Conservation (phyloP, 2,329 filamentous ascomycete species). For the Cercospora berteroae region DNA sequence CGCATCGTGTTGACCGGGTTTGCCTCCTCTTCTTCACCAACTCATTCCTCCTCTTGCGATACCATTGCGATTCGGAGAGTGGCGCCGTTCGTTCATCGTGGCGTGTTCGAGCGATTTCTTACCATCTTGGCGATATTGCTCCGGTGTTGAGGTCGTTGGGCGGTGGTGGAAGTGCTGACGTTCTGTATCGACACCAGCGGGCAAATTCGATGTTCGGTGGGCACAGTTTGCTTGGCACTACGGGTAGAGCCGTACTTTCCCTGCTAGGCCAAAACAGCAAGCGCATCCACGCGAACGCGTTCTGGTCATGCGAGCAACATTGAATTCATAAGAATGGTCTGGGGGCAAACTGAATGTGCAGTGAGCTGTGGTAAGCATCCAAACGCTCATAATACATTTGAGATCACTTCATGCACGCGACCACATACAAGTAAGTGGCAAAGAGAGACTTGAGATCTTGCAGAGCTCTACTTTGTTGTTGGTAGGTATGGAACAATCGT, state of each 20-base stretch:
- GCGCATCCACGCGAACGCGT: not conserved
- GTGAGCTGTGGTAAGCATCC: too few relatives aligned
- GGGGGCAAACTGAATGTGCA: too few relatives aligned
- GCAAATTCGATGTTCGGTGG: conserved; percentile 5
- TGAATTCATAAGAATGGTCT: too few relatives aligned
- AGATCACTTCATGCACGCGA: not conserved
- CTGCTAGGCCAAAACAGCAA: not conserved
- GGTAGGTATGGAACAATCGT: too few relatives aligned
- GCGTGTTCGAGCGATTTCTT: conserved; percentile 6
- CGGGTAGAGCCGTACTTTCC: not conserved
- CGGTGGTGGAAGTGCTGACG: conserved; percentile 7
- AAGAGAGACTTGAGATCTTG: not conserved
- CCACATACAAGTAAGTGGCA: not conserved
- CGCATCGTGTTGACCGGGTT: not conserved
- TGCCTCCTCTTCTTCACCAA: conserved; percentile 6
- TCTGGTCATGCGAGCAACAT: not conserved
- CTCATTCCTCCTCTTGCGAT: conserved; percentile 5
- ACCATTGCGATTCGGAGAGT: conserved; percentile 13
- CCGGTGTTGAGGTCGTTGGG: conserved; percentile 19
- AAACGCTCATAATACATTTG: too few relatives aligned
- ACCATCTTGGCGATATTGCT: conserved; percentile 22
- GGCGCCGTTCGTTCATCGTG: conserved; percentile 10
- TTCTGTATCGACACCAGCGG: not conserved
- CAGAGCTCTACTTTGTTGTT: not conserved
- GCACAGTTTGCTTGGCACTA: not conserved